Base-by-base conservation (phyloP, 2,329 filamentous ascomycete genomes). In the Scedosporium dehoogii region DNA sequence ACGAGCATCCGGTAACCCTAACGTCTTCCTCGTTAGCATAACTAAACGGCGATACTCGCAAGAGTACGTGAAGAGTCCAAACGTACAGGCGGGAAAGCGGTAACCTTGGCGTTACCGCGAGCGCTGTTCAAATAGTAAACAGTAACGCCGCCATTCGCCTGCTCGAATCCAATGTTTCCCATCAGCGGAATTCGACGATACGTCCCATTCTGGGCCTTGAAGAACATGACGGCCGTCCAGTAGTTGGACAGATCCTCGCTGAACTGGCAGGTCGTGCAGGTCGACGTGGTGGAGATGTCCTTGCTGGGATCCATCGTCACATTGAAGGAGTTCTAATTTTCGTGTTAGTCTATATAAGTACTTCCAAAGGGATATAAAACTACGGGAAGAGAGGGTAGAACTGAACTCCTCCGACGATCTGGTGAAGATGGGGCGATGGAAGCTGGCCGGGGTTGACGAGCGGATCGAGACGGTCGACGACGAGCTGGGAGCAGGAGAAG, bases 391-490 rank as follows among this genome's bases (percentile, higher is more conserved):
- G 16, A 18, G 44, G 44, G 3, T n/a, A 10, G 21, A 48, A 48
- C 16, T 76, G 75, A 66, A 79, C 58, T 4, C 77, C 78, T 67
- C 85, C 84, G 61, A 83, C 79, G 64, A 87, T 80, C 56, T 81
- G 83, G 68, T 87, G 85, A 10, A 85, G 76, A 74, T 87, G 84
- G 41, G 76, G 75, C 23, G 76, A 75, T 71, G 76, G 77, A 42
- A 69, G 70, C 70, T 73, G 68, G 25, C 76, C 77, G 6, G 76
- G 76, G 70, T 78, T 77, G 65, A 78, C 76, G 59, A 79, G 68
- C 27, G 77, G 77, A 69, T 79, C 77, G 67, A 74, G 72, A 42
- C 76, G 75, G 70, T 79, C 76, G 59, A 78, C 75, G 41, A 78
- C 75, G 23, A 79, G 73, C 70, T 78, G 75, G 38, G 75, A 78